Evolutionary conservation across 2,329 filamentous ascomycete genomes (phyloP).

Genomic region (Colletotrichum truncatum): DNA sequence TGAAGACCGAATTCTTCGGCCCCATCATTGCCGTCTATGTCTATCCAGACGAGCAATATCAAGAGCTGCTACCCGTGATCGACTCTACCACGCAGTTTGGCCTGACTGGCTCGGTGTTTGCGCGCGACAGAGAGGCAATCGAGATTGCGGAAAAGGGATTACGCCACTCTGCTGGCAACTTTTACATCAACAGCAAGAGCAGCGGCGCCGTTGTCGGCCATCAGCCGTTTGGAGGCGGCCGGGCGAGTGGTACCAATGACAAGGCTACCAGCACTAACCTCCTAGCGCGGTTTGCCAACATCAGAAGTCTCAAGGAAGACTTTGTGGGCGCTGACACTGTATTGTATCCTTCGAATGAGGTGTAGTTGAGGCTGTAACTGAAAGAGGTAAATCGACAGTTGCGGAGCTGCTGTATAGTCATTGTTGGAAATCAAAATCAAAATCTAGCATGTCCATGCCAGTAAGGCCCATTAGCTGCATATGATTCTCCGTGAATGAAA

Average conservation of each 20-base stretch:
- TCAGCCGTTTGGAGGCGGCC: constrained; percentile 75
- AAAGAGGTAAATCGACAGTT: too few species aligned
- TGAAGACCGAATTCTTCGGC: constrained; percentile 84
- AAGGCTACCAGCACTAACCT: constrained; percentile 75
- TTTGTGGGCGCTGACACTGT: constrained; percentile 71
- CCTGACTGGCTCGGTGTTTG: constrained; percentile 80
- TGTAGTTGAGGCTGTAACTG: constrained; percentile 42
- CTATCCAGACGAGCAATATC: constrained; percentile 57
- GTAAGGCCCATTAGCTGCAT: constrained; percentile 35
- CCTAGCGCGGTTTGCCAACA: constrained; percentile 72
- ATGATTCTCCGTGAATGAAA: constrained; percentile 34
- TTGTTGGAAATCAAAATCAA: not conserved
- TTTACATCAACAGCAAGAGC: constrained; percentile 87
- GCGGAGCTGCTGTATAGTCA: too few species aligned
- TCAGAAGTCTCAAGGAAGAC: constrained; percentile 79
- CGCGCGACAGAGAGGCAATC: constrained; percentile 71
- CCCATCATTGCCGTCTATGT: constrained; percentile 79
- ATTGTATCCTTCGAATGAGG: constrained; percentile 76
- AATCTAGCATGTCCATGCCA: constrained; percentile 35
- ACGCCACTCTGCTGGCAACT: constrained; percentile 80
- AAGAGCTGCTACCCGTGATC: constrained; percentile 68
- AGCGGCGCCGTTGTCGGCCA: constrained; percentile 78
- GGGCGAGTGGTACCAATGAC: constrained; percentile 77
- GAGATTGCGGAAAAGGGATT: constrained; percentile 76
- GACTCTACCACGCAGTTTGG: constrained; percentile 80